Evolutionary conservation across 2,329 filamentous ascomycete species (phyloP).

Genomic region (Monilinia fructigena): DNA sequence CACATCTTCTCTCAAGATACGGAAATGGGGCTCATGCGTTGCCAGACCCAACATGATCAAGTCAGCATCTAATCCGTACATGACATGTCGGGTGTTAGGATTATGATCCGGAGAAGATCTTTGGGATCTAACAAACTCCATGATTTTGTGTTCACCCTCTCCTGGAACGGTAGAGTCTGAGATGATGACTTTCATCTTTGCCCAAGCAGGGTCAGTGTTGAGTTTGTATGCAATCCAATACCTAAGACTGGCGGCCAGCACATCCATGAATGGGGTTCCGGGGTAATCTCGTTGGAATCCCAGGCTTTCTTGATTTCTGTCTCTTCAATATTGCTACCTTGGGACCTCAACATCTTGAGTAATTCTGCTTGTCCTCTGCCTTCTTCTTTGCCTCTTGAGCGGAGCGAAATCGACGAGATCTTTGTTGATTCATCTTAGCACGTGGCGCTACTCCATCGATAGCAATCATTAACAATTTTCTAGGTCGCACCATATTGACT

Average conservation of each 20-base stretch:
- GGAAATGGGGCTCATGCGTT: constrained; percentile 97
- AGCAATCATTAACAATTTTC: constrained; percentile 97
- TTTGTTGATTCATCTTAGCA: constrained; percentile 99
- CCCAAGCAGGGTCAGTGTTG: constrained; percentile 96
- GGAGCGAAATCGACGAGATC: constrained; percentile 89
- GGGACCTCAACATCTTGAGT: constrained; percentile 78
- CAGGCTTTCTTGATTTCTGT: constrained; percentile 84
- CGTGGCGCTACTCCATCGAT: constrained; percentile 97
- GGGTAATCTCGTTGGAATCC: constrained; percentile 84
- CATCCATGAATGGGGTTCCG: constrained; percentile 98
- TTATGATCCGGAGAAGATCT: constrained; percentile 86
- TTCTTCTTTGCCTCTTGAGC: constrained; percentile 96
- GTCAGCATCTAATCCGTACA: constrained; percentile 95
- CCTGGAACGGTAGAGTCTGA: constrained; percentile 96
- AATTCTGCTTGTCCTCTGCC: constrained; percentile 88
- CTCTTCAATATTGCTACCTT: constrained; percentile 62
- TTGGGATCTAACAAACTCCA: constrained; percentile 96
- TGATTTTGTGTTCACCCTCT: constrained; percentile 98
- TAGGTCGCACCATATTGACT: constrained; percentile 93
- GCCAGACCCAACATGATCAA: constrained; percentile 97
- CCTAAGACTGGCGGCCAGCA: constrained; percentile 84
- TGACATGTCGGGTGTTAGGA: constrained; percentile 94
- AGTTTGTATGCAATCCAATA: constrained; percentile 98
- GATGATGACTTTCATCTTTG: constrained; percentile 96
- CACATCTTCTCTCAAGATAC: constrained; percentile 93